phyloP scores from a whole-genome alignment of 177 flowering plant species.

The Vitis hybrid region DNA sequence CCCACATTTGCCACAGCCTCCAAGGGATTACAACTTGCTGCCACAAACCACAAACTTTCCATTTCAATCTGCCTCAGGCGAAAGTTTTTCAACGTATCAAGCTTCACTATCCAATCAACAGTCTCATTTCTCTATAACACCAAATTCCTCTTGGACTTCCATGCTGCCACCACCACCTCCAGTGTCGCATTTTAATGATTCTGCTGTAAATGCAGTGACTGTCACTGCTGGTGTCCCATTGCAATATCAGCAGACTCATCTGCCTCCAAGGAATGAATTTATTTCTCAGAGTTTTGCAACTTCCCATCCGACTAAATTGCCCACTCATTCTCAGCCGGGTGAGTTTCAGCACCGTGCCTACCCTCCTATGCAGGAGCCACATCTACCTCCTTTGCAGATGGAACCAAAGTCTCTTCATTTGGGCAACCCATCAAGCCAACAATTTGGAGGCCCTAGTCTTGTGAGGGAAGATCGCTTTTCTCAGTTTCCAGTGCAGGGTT shows the following conservation, averaged over 20 bases:
- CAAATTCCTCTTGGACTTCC: slow-evolving; percentile 36
- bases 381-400: slow-evolving; percentile 19
- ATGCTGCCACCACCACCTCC: slow-evolving; percentile 30
- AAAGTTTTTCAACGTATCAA: slow-evolving; percentile 29
- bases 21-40: slow-evolving; percentile 19
- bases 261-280: slow-evolving; percentile 34
- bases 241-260: slow-evolving; percentile 40
- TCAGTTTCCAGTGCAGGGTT: slow-evolving; percentile 28
- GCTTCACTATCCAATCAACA: slow-evolving; percentile 34
- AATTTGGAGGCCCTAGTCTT: slow-evolving; percentile 25
- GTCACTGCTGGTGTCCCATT: slow-evolving; percentile 22
- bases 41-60: slow-evolving; percentile 23
- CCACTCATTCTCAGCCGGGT: slow-evolving; percentile 29
- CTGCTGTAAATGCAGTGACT: slow-evolving; percentile 14
- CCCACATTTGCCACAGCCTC: slow-evolving; percentile 20
- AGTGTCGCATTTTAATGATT: slow-evolving; percentile 25
- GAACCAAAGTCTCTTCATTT: slow-evolving; percentile 21
- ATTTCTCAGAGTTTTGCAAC: slow-evolving; percentile 23
- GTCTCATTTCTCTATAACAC: slow-evolving; percentile 26
- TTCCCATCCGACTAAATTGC: slow-evolving; percentile 27
- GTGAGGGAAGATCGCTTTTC: slow-evolving; percentile 28
- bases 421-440: slow-evolving; percentile 26
- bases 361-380: slow-evolving; percentile 31
- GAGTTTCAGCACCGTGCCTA: slow-evolving; percentile 26
- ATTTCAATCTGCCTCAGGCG: slow-evolving; percentile 25